Evolutionary conservation across 495 filamentous ascomycete genomes (phyloP).

Genomic region (Neurospora cerealis): DNA sequence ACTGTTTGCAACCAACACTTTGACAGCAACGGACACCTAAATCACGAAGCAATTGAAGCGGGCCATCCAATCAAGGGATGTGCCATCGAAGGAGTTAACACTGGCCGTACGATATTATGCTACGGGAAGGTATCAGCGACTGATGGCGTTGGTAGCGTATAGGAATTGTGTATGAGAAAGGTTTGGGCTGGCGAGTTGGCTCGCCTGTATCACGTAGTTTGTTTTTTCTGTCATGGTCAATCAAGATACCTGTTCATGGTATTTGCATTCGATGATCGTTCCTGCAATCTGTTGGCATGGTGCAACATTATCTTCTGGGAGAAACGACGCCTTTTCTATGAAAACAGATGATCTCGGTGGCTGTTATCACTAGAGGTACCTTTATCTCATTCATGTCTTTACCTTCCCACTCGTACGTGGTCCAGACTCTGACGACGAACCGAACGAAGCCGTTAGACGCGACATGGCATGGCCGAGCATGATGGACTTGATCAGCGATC

Average conservation of each 20-base stretch:
- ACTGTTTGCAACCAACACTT: background rate
- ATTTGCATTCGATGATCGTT: background rate
- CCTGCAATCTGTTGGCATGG: background rate
- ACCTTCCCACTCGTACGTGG: too few relatives aligned
- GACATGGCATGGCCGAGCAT: too few relatives aligned
- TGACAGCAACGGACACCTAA: background rate
- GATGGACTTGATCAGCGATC: too few relatives aligned
- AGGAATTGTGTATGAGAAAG: background rate
- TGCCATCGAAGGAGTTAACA: background rate
- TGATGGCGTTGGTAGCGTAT: background rate
- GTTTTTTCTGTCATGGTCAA: background rate
- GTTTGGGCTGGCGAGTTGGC: background rate
- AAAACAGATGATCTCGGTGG: too few relatives aligned
- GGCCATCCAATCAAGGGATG: background rate
- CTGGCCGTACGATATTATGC: background rate
- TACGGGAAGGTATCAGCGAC: background rate
- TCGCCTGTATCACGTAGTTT: background rate
- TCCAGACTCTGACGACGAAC: too few relatives aligned
- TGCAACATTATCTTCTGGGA: background rate
- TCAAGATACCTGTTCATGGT: background rate
- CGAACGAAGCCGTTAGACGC: too few relatives aligned
- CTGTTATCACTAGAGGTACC: too few relatives aligned
- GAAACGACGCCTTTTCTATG: too few relatives aligned
- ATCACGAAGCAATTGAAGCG: background rate
- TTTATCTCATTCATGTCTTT: too few relatives aligned